A percentile compares a stretch with the other conserved stretches of the same genome.
These are phyloP conservation scores for Claviceps africana DNA, from an alignment of 2,329 filamentous ascomycete genomes.

Conservation along the genomic window DNA sequence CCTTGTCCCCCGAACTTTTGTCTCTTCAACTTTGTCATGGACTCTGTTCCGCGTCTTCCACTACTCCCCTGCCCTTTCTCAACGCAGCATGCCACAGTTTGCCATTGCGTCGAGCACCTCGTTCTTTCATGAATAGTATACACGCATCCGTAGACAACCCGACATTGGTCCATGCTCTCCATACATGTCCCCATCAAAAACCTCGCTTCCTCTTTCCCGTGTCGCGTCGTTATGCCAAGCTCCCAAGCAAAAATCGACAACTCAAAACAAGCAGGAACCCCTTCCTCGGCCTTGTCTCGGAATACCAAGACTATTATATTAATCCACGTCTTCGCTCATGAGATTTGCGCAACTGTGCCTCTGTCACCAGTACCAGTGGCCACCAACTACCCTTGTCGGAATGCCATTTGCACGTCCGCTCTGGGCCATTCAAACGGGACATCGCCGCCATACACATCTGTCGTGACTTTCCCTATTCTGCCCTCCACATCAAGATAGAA, in stretches of 20 bases:
- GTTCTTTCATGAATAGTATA: slow-evolving; percentile 1
- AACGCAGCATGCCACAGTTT: background rate
- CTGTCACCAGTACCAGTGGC: background rate
- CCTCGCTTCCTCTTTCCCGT: background rate
- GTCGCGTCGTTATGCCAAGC: background rate
- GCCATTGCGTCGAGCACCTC: background rate
- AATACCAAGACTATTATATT: background rate
- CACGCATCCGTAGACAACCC: slow-evolving; percentile 3
- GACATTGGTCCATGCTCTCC: background rate
- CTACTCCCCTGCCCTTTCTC: background rate
- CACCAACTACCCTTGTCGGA: slow-evolving; percentile 18
- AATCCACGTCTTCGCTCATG: background rate
- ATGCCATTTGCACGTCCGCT: slow-evolving; percentile 46
- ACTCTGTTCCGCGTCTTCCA: background rate
- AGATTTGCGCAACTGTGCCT: background rate
- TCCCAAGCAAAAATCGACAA: background rate
- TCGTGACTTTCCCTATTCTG: slow-evolving; percentile 44
- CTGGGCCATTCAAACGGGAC: slow-evolving; percentile 53
- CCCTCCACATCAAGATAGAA: slow-evolving; percentile 50
- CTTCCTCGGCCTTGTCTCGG: background rate
- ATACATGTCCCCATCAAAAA: background rate
- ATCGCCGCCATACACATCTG: slow-evolving; percentile 51
- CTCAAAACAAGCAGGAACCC: background rate
- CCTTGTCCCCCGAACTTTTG: too few species aligned
- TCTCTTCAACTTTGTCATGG: too few species aligned